Conservation (phyloP, 2,329 filamentous ascomycete genomes). For the Aspergillus pseudoviridinutans region DNA sequence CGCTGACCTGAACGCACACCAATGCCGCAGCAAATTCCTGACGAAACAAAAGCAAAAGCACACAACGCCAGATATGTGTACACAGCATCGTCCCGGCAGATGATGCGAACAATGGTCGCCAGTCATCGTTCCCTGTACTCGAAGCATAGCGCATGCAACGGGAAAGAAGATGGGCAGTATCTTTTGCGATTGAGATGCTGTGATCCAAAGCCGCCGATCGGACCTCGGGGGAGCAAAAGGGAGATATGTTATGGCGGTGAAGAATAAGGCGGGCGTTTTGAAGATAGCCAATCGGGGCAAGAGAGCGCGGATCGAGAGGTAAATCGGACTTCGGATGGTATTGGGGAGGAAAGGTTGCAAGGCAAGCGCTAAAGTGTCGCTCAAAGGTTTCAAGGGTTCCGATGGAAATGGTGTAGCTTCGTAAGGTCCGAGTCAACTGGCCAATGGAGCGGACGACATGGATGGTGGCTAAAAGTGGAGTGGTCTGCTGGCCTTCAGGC, state of each 20-base stretch:
- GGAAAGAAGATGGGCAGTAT: constrained; percentile 72
- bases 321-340: constrained; percentile 66
- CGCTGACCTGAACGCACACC: constrained; percentile 67
- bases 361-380: constrained; percentile 70
- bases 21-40: constrained; percentile 70
- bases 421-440: constrained; percentile 66
- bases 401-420: constrained; percentile 61
- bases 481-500: constrained; percentile 51
- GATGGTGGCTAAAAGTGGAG: constrained; percentile 73
- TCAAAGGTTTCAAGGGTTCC: constrained; percentile 75
- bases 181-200: constrained; percentile 69
- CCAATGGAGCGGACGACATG: constrained; percentile 76
- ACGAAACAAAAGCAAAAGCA: constrained; percentile 72
- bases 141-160: constrained; percentile 53
- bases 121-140: constrained; percentile 34
- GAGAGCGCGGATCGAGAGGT: constrained; percentile 66
- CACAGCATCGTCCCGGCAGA: constrained; percentile 72
- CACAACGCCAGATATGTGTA: constrained; percentile 81
- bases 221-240: constrained; percentile 61
- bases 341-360: constrained; percentile 69
- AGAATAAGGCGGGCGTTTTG: constrained; percentile 80
- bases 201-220: constrained; percentile 70
- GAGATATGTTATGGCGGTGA: constrained; percentile 82
- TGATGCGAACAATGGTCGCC: constrained; percentile 58
- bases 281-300: constrained; percentile 73